Base-by-base conservation (phyloP, 2,329 filamentous ascomycete species). In the Hypoxylon sp. region DNA sequence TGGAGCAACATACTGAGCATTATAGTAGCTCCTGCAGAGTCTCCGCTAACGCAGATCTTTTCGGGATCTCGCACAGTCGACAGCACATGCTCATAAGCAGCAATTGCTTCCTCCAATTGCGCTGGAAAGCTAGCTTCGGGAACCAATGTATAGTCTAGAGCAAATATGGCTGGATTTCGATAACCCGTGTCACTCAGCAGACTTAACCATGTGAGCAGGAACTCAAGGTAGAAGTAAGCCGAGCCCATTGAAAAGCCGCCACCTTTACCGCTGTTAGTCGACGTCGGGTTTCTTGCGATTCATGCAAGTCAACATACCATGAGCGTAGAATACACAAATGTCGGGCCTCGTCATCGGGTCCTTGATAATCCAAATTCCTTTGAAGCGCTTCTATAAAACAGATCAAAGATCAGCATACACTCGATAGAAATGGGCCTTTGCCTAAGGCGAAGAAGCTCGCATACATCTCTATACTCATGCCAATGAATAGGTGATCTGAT, bases 201-300 rank as follows among this genome's bases (percentile, higher is more conserved):
- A 44, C 84, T 82, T 11, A 92, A 80, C 89, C 90, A 93, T 7
- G 88, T 86, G 56, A 95, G 80, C 2, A 96, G 82, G 70, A 95
- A 96, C 73, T 96, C 93, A 33, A 94, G 85, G 76, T 96, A 96
- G 77, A 96, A 96, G 79, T 91, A 91, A 16, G 85, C 83, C 11
- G 91, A 93, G 2, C 93, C 93, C 89, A 96, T 92, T 5, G 88
- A 87, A 76, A 96, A 96, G 0, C 93, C 93, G 20, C 93, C 93
- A 14, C 91, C 89, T 91, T 62, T 3, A 38, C 42, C 36, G 30
- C 52, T 67, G 65, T 74, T 64, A 76, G 69, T 45, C 40, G 54
- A 40, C 16, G 2, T 44, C 24, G 59, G 46, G 67, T 40, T 30
- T 26, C 2, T 9, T 14, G 33, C 16, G 11, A 12, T 11, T 18